A percentile compares a stretch with the other conserved stretches of the same genome.
Evolutionary conservation across 345 rosid species (phyloP).

Genomic region (Salix udensis): DNA sequence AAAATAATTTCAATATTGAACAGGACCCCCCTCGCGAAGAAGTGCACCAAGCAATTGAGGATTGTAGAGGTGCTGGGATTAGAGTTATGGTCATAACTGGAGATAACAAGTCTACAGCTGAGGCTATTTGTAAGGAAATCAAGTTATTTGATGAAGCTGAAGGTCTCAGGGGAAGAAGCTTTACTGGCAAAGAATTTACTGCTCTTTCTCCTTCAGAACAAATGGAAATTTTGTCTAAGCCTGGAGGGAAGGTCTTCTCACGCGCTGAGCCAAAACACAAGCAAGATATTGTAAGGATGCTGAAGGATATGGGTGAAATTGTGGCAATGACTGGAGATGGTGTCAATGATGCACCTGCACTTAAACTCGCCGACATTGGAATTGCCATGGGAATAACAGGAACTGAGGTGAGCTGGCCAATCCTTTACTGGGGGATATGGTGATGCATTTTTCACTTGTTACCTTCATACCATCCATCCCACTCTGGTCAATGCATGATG

Average conservation of each 20-base stretch:
- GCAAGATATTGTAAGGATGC: constrained; percentile 85
- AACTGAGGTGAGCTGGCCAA: constrained; percentile 59
- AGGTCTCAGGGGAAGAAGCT: constrained; percentile 61
- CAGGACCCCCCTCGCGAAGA: constrained; percentile 96
- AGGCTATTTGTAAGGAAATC: constrained; percentile 78
- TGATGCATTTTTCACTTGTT: not conserved
- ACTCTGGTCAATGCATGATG: too few relatives aligned
- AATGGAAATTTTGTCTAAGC: constrained; percentile 47
- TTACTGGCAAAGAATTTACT: constrained; percentile 73
- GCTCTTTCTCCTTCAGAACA: constrained; percentile 49
- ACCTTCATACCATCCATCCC: not conserved
- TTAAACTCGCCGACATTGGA: constrained; percentile 92
- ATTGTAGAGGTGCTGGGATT: constrained; percentile 80
- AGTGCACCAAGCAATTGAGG: constrained; percentile 70
- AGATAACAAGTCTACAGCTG: constrained; percentile 94
- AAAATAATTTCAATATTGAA: not conserved
- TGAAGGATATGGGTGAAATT: constrained; percentile 81
- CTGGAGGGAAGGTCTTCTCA: constrained; percentile 85
- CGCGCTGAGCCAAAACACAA: constrained; percentile 91
- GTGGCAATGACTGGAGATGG: constrained; percentile 99
- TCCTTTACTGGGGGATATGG: not conserved
- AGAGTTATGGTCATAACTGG: constrained; percentile 92
- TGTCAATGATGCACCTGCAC: constrained; percentile 96
- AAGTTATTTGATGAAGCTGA: constrained; percentile 50
- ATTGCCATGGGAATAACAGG: constrained; percentile 98